Conservation (phyloP, 441 rosid genomes). For the Populus hybrid region DNA sequence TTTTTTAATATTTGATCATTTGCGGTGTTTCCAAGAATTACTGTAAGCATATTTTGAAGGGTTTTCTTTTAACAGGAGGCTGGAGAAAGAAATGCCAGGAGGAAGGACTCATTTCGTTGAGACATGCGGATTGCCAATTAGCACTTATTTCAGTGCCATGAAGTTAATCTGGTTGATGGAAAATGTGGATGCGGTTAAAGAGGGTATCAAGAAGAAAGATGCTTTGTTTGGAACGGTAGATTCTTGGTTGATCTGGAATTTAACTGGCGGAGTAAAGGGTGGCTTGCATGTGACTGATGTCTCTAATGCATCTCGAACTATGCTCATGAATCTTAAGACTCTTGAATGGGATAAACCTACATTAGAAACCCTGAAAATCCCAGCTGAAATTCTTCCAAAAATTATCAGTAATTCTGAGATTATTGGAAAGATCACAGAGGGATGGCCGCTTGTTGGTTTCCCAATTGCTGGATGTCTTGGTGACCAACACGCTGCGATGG, state of each 20-base stretch:
- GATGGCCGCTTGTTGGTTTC: constrained; percentile 81
- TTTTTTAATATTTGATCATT: not conserved
- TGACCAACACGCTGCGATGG: constrained; percentile 94
- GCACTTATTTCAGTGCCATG: constrained; percentile 88
- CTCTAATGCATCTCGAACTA: constrained; percentile 85
- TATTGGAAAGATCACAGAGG: constrained; percentile 61
- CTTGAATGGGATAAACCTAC: constrained; percentile 72
- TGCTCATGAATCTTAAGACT: constrained; percentile 86
- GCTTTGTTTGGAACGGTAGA: constrained; percentile 87
- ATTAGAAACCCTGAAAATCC: constrained; percentile 50
- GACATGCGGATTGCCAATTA: constrained; percentile 80
- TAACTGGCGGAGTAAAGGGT: constrained; percentile 69
- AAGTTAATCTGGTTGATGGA: constrained; percentile 90
- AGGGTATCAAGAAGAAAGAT: constrained; percentile 55
- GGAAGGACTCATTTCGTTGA: constrained; percentile 75
- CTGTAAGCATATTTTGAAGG: not conserved
- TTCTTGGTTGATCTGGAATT: constrained; percentile 91
- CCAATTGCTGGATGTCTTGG: constrained; percentile 93
- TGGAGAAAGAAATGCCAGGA: constrained; percentile 76
- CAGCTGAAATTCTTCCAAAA: constrained; percentile 62
- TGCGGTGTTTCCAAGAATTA: not conserved
- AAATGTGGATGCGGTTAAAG: constrained; percentile 61
- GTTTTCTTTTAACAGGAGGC: constrained; percentile 39
- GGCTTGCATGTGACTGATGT: constrained; percentile 87
- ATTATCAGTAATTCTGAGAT: constrained; percentile 78